A percentile compares a stretch with the other conserved stretches of the same genome.
phyloP scores from a whole-genome alignment of 75 land plant genomes.

The Sequoia sempervirens region DNA sequence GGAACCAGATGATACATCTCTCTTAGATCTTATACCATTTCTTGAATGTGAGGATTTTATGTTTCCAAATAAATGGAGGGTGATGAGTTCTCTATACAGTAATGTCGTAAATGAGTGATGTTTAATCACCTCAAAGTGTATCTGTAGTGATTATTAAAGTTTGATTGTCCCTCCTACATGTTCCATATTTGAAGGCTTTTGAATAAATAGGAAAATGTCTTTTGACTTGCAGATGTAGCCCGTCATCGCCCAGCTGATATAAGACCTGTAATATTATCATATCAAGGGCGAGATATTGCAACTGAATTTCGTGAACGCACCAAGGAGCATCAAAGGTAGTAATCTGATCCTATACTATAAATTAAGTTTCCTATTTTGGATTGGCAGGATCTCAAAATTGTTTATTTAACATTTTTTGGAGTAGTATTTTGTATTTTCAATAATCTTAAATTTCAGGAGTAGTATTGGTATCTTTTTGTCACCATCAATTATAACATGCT shows the following conservation, averaged over 20 bases:
- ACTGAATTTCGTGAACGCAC: constrained; percentile 80
- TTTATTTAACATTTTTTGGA: too few relatives aligned
- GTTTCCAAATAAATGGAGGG: background rate
- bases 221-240: constrained; percentile 64
- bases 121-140: background rate
- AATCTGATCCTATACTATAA: background rate
- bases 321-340: constrained; percentile 77
- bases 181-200: background rate
- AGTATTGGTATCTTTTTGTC: background rate
- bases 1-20: constrained; percentile 77
- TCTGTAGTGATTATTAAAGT: background rate
- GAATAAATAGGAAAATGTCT: background rate
- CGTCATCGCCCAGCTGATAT: constrained; percentile 74
- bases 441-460: too few relatives aligned
- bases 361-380: background rate
- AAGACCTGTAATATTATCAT: constrained; percentile 72
- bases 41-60: constrained; percentile 74
- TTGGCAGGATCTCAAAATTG: background rate
- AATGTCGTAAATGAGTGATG: background rate
- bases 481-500: background rate
- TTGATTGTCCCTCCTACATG: background rate
- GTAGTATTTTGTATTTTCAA: too few relatives aligned
- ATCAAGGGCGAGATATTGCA: constrained; percentile 72
- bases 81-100: background rate
- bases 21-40: constrained; percentile 88